Evolutionary conservation across 176 grass and related monocot genomes (phyloP).

Genomic region (Aegilops tauschii): DNA sequence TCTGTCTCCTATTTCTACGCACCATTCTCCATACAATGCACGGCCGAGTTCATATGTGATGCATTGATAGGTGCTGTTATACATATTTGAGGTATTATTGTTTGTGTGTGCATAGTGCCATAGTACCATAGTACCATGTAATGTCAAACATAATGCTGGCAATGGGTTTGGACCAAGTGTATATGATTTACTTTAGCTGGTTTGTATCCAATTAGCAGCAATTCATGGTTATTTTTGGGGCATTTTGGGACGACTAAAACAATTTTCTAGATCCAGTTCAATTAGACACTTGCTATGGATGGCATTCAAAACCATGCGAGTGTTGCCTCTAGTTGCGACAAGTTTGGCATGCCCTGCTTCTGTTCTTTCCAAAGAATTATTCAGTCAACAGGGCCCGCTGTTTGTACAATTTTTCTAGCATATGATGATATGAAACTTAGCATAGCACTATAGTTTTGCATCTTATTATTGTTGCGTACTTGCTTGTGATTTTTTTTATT

Average conservation of each 20-base stretch:
- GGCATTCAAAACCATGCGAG: neutral
- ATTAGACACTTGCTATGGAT: neutral
- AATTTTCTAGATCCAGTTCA: neutral
- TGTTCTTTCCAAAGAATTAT: slow-evolving; percentile 15
- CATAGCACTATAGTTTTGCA: neutral
- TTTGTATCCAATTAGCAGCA: neutral
- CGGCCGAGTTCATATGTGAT: neutral
- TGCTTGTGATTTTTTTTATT: neutral
- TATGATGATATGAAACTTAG: neutral
- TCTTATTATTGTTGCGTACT: slow-evolving; percentile 1
- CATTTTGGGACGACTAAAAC: neutral
- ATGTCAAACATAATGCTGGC: neutral
- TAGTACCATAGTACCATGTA: too few relatives aligned
- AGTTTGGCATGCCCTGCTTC: neutral
- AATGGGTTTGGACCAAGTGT: neutral
- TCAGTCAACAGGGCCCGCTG: neutral
- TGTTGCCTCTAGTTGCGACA: neutral
- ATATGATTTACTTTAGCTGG: neutral
- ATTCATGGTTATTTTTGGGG: neutral
- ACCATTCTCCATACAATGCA: neutral
- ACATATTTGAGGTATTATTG: neutral
- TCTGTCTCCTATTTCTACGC: neutral
- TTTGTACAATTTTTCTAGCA: neutral
- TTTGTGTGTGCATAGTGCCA: neutral
- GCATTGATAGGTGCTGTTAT: neutral